These are phyloP conservation scores for Cordyceps javanica DNA, from an alignment of 2,329 filamentous ascomycete species.

Conservation along the genomic window DNA sequence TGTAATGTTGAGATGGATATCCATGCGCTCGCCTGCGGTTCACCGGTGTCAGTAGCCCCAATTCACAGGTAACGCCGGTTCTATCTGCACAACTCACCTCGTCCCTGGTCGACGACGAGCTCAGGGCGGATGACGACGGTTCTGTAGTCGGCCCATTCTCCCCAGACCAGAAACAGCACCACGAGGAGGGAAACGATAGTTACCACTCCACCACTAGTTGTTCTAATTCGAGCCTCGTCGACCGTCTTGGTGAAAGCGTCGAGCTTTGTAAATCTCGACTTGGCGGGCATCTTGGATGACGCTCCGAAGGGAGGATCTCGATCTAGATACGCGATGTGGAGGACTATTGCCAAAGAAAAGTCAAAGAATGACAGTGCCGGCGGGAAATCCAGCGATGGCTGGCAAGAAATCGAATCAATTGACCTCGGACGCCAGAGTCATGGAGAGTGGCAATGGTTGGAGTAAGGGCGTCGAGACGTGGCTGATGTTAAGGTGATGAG, in stretches of 20 bases:
- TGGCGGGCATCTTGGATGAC: slow-evolving; percentile 62
- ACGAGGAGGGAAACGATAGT: slow-evolving; percentile 86
- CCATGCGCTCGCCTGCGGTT: slow-evolving; percentile 85
- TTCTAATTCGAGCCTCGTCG: slow-evolving; percentile 93
- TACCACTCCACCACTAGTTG: slow-evolving; percentile 90
- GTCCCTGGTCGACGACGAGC: slow-evolving; percentile 90
- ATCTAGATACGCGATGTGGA: neutral
- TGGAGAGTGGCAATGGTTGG: slow-evolving; percentile 2
- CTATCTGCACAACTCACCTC: slow-evolving; percentile 53
- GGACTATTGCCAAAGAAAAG: neutral
- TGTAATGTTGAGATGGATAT: slow-evolving; percentile 95
- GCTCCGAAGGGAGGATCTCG: slow-evolving; percentile 1
- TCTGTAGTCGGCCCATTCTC: slow-evolving; percentile 94
- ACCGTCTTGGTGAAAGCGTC: slow-evolving; percentile 99
- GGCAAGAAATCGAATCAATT: neutral
- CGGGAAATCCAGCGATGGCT: neutral
- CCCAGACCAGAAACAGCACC: slow-evolving; percentile 82
- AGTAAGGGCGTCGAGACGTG: neutral
- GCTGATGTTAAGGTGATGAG: neutral
- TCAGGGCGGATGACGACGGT: slow-evolving; percentile 83
- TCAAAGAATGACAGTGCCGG: neutral
- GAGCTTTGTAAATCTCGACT: slow-evolving; percentile 91
- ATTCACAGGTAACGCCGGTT: neutral
- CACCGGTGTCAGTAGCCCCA: slow-evolving; percentile 18
- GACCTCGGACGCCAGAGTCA: slow-evolving; percentile 20